These are phyloP conservation scores for Fusarium sp. DNA, from an alignment of 2,329 filamentous ascomycete species.

Conservation along the genomic window DNA sequence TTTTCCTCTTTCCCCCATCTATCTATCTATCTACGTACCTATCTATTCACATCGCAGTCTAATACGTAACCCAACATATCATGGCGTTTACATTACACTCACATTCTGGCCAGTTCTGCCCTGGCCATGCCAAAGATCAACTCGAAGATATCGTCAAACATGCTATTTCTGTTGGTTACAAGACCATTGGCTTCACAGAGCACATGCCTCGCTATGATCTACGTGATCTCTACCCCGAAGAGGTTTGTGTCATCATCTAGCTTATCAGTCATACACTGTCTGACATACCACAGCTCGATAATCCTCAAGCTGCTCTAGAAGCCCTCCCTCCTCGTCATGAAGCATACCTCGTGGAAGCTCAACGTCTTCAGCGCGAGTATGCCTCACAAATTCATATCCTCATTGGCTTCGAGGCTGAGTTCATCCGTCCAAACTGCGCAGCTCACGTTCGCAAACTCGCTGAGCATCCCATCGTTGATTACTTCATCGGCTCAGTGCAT, in stretches of 20 bases:
- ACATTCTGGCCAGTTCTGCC: constrained; percentile 97
- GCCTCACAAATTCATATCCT: constrained; percentile 76
- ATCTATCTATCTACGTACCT: not conserved
- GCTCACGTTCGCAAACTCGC: constrained; percentile 69
- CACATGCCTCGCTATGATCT: constrained; percentile 86
- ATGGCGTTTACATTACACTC: constrained; percentile 99
- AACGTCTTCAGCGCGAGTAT: constrained; percentile 76
- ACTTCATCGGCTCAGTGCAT: constrained; percentile 93
- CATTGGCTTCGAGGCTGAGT: constrained; percentile 93
- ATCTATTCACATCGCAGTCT: not conserved
- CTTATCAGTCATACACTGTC: not conserved
- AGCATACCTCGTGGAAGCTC: constrained; percentile 79
- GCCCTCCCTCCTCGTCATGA: constrained; percentile 66
- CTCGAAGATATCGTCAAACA: constrained; percentile 85
- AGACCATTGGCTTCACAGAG: constrained; percentile 87
- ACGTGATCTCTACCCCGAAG: constrained; percentile 90
- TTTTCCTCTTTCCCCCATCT: not conserved
- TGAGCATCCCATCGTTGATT: constrained; percentile 74
- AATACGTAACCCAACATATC: not conserved
- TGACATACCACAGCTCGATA: constrained; percentile 54
- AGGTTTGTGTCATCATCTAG: constrained; percentile 59
- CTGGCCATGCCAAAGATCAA: constrained; percentile 83
- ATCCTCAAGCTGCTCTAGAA: constrained; percentile 59
- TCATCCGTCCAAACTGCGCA: constrained; percentile 76
- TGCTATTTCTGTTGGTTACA: constrained; percentile 81